These are phyloP conservation scores for Fusarium neocosmosporiellum DNA, from an alignment of 2,329 filamentous ascomycete genomes.

Conservation along the genomic window DNA sequence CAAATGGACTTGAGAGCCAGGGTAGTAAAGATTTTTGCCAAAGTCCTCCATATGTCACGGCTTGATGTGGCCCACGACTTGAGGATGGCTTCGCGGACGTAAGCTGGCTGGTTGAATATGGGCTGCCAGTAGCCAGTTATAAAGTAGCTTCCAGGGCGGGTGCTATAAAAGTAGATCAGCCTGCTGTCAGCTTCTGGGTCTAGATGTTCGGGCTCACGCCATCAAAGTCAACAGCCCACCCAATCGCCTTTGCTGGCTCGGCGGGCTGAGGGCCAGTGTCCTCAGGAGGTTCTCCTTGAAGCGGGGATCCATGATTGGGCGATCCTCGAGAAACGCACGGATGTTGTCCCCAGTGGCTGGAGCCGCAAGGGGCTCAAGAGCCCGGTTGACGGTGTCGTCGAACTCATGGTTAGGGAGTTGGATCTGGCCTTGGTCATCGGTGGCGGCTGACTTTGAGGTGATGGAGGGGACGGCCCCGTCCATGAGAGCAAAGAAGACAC, in stretches of 20 bases:
- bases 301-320: constrained; percentile 61
- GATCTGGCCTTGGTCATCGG: constrained; percentile 56
- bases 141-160: constrained; percentile 70
- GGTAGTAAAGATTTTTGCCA: constrained; percentile 66
- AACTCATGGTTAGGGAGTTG: constrained; percentile 63
- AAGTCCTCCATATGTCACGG: constrained; percentile 62
- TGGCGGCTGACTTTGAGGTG: constrained; percentile 52
- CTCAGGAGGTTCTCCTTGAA: constrained; percentile 64
- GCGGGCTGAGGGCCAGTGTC: constrained; percentile 52
- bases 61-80: constrained; percentile 70
- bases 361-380: constrained; percentile 50
- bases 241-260: constrained; percentile 49
- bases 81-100: constrained; percentile 71
- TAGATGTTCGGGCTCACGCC: constrained; percentile 53
- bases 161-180: constrained; percentile 55
- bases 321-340: constrained; percentile 63
- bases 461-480: constrained; percentile 72
- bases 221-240: constrained; percentile 54
- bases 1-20: constrained; percentile 67
- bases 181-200: background rate
- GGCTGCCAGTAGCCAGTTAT: constrained; percentile 76
- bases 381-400: constrained; percentile 55
- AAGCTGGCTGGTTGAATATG: constrained; percentile 69
- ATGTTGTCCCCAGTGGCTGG: constrained; percentile 58
- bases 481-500: constrained; percentile 63